Evolutionary conservation across 441 rosid genomes (phyloP), one percentile per base, ranked within the genome.

Genomic region (Kokia cookei): DNA sequence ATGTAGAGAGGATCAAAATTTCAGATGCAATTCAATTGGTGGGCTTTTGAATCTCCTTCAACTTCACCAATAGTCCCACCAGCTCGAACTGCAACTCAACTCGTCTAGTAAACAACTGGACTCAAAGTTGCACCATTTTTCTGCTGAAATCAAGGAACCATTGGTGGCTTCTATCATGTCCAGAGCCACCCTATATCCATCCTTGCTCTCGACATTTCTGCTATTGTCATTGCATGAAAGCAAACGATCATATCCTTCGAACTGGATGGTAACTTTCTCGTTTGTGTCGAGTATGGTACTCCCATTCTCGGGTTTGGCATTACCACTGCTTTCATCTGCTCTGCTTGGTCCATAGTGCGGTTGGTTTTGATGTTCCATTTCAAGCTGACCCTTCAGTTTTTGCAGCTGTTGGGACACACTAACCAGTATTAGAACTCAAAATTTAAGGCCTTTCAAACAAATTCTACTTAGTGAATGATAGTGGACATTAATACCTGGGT

Each of bases 1-100:
- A 7, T 35, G 53, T 5, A 8, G 7, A 22, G 14, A 47, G 61
- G 45, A 61, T 70, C 2, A 27, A 27, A 58, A 48, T 77, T 71
- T 62, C 48, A 11, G 29, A 35, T 65, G 12, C 27, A 22, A 65
- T 19, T 27, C 40, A 7, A 3, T 26, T 53, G 19, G 40, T 27
- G 42, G 40, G 48, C 57, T 43, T 51, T 40, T 55, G 59, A 40
- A 29, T 70, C 11, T 3, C 57, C 26, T 47, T 47, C 22, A 66
- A 40, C 9, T 37, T 57, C 24, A 73, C 75, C 75, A 67, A 51
- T 66, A 69, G 14, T 72, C 78, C 80, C 81, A 81, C 81, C 79
- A 77, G 22, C 68, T 65, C 19, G 81, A 77, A 29, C 72, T 64
- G 62, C 69, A 68, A 63, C 75, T 76, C 11, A 77, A 69, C 58